Percentiles rank a stretch among this genome's conserved stretches.
Conservation (phyloP, 2,329 filamentous ascomycete genomes). For the Aureobasidium sp. region DNA sequence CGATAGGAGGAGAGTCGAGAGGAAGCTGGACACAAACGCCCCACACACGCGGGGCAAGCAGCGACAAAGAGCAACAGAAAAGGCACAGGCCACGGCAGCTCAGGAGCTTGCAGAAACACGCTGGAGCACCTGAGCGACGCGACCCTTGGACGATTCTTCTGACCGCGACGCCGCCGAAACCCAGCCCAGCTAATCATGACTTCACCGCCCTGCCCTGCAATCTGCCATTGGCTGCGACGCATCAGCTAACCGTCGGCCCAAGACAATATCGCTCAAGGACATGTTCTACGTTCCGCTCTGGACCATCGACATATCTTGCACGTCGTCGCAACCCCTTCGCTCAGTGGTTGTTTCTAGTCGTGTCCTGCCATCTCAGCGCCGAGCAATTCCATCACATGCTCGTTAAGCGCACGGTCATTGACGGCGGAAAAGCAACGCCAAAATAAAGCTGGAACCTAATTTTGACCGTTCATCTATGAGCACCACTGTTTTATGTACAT, state of each 20-base stretch:
- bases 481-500: conserved; percentile 3
- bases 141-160: conserved; percentile 9
- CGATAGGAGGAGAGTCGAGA: conserved; percentile 9
- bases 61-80: neutral
- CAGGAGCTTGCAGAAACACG: conserved; percentile 1
- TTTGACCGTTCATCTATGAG: conserved; percentile 11
- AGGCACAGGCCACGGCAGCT: conserved; percentile 11
- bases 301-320: neutral
- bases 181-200: conserved; percentile 5
- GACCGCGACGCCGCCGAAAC: conserved; percentile 14
- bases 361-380: neutral
- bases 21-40: conserved; percentile 9
- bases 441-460: neutral
- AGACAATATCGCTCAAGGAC: neutral
- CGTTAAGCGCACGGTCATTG: conserved; percentile 2
- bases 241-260: neutral
- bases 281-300: neutral
- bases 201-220: conserved; percentile 7
- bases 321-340: neutral
- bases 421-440: neutral
- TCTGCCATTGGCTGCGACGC: conserved; percentile 2
- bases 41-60: conserved; percentile 13
- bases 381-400: conserved; percentile 6
- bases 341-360: neutral
- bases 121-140: neutral